Evolutionary conservation across 1,284 basidiomycete species (phyloP).

Genomic region (Rhodotorula sp.): DNA sequence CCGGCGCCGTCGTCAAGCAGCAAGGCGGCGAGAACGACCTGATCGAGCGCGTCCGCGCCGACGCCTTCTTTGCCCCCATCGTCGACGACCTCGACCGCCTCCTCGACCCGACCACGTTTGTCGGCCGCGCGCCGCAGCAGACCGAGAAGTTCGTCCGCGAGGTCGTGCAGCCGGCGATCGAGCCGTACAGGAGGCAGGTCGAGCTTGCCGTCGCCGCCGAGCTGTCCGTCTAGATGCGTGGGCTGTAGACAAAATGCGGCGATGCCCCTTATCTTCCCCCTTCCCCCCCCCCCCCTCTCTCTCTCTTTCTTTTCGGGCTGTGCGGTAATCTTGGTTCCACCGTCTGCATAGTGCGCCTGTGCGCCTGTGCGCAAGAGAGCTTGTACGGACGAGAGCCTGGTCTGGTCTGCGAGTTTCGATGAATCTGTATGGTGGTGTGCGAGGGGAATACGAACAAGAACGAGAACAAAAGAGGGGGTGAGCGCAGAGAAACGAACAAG

Average conservation of each 20-base stretch:
- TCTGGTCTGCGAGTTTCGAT: neutral
- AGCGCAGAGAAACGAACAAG: neutral
- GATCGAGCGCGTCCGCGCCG: slow-evolving; percentile 76
- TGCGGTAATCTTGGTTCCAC: too few species aligned
- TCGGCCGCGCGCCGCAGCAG: slow-evolving; percentile 89
- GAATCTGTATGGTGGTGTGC: neutral
- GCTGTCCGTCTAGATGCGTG: slow-evolving; percentile 53
- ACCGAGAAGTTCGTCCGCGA: slow-evolving; percentile 84
- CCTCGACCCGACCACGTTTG: slow-evolving; percentile 79
- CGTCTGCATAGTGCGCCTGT: too few species aligned
- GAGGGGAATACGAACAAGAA: neutral
- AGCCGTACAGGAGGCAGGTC: slow-evolving; percentile 63
- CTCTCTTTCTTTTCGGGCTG: neutral
- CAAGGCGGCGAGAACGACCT: slow-evolving; percentile 95
- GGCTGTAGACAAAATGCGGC: neutral
- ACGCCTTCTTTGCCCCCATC: slow-evolving; percentile 66
- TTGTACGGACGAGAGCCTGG: too few species aligned
- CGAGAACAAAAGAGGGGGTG: neutral
- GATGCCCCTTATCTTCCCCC: neutral
- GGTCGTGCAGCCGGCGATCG: slow-evolving; percentile 86
- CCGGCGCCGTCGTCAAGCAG: slow-evolving; percentile 90
- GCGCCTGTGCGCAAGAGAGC: too few species aligned
- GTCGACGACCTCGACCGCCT: slow-evolving; percentile 56
- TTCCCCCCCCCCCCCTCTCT: neutral
- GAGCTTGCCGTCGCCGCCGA: slow-evolving; percentile 63